phyloP scores from a whole-genome alignment of 495 filamentous ascomycete species.

The Talaromyces proteolyticus region DNA sequence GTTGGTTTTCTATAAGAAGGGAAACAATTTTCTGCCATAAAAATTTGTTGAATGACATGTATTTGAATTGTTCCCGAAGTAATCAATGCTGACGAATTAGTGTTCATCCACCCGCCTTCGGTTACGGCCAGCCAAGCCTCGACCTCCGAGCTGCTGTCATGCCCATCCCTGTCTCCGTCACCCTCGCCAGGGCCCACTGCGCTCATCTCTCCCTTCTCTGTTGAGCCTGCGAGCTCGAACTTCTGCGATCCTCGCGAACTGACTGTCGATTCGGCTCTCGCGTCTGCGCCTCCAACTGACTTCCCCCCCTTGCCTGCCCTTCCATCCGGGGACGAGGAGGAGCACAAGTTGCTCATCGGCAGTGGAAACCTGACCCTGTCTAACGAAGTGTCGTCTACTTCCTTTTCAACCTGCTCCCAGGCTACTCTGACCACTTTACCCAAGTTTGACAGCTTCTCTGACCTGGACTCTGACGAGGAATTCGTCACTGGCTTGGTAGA shows the following conservation, averaged over 20 bases:
- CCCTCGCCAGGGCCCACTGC: slow-evolving; percentile 63
- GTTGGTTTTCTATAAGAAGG: slow-evolving; percentile 7
- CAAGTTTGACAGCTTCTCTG: slow-evolving; percentile 78
- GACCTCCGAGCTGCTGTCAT: slow-evolving; percentile 67
- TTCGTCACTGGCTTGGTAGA: slow-evolving; percentile 73
- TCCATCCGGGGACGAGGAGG: slow-evolving; percentile 67
- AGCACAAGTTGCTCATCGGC: slow-evolving; percentile 66
- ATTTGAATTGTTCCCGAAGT: no score
- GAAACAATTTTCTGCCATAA: not conserved
- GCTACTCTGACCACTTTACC: slow-evolving; percentile 58
- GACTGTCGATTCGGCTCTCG: slow-evolving; percentile 62
- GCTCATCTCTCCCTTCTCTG: slow-evolving; percentile 41
- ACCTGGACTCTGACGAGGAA: slow-evolving; percentile 90
- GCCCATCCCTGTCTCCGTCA: slow-evolving; percentile 64
- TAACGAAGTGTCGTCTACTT: slow-evolving; percentile 40
- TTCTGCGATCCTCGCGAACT: slow-evolving; percentile 94
- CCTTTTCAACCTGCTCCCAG: slow-evolving; percentile 41
- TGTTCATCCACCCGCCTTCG: slow-evolving; percentile 76
- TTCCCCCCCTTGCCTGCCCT: slow-evolving; percentile 67
- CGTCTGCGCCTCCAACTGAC: slow-evolving; percentile 46
- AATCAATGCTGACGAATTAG: slow-evolving; percentile 43
- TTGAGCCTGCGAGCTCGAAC: slow-evolving; percentile 39
- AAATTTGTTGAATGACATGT: no score
- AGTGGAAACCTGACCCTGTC: slow-evolving; percentile 55
- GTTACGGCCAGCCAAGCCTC: slow-evolving; percentile 55